A percentile compares a stretch with the other conserved stretches of the same genome.
phyloP scores from a whole-genome alignment of 73 alveolate genomes.

The Tetrahymena malaccensis region DNA sequence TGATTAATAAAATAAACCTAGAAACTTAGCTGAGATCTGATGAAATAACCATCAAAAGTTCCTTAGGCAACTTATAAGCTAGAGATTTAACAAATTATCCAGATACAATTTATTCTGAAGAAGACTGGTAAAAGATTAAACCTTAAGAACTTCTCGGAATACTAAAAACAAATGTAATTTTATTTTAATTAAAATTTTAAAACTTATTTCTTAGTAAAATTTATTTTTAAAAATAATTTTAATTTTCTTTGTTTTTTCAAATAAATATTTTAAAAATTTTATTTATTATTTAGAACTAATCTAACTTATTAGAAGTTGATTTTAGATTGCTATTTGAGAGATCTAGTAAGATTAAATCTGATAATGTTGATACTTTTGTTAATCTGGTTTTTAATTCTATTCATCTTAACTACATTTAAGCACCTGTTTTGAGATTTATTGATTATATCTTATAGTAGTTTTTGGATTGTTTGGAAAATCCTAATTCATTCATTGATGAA shows the following conservation, averaged over 20 bases:
- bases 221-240: too few species aligned
- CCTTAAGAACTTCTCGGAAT: slow-evolving; percentile 34
- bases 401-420: slow-evolving; percentile 4
- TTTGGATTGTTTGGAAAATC: slow-evolving; percentile 4
- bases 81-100: slow-evolving; percentile 34
- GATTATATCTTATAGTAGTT: slow-evolving; percentile 26
- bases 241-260: too few species aligned
- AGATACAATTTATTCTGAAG: slow-evolving; percentile 1
- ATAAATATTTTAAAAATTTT: background rate
- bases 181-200: background rate
- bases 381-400: slow-evolving; percentile 13
- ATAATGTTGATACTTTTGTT: slow-evolving; percentile 15
- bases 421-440: slow-evolving; percentile 29
- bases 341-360: background rate
- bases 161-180: background rate
- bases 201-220: too few species aligned
- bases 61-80: slow-evolving; percentile 16
- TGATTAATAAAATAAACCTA: background rate
- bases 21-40: background rate
- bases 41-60: slow-evolving; percentile 9
- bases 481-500: slow-evolving; percentile 3
- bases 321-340: slow-evolving; percentile 5
- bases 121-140: slow-evolving; percentile 2
- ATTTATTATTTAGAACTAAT: background rate
- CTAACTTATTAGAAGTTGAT: background rate